Evolutionary conservation across 73 alveolate species (phyloP).

Genomic region (Stentor coeruleus): DNA sequence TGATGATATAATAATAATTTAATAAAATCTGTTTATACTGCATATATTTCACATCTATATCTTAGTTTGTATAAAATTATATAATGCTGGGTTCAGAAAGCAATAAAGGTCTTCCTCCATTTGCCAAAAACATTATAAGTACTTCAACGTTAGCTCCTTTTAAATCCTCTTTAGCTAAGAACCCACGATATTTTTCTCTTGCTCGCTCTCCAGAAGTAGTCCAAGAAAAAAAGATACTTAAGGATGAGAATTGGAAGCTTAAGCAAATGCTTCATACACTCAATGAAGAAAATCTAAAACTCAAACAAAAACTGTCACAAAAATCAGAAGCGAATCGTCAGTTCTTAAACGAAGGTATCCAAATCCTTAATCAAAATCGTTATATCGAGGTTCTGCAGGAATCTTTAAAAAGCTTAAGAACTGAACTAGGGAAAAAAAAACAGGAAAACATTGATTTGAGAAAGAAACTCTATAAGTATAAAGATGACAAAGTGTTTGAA

Average conservation of each 20-base stretch:
- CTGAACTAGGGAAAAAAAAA: background rate
- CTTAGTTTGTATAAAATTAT: too few relatives aligned
- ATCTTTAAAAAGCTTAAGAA: background rate
- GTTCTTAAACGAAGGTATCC: background rate
- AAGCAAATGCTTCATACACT: background rate
- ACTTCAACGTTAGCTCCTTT: background rate
- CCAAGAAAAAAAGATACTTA: background rate
- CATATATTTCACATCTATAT: too few relatives aligned
- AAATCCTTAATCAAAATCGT: background rate
- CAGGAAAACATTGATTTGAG: background rate
- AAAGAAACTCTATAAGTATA: background rate
- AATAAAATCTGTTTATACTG: too few relatives aligned
- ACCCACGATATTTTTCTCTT: background rate
- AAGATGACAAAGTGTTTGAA: background rate
- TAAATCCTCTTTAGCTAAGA: background rate
- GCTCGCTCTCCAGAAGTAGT: background rate
- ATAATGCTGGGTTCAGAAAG: background rate
- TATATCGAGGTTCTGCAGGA: background rate
- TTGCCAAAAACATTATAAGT: background rate
- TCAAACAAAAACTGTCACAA: background rate
- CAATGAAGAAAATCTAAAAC: background rate
- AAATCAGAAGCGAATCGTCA: background rate
- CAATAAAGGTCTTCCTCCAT: background rate
- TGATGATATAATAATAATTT: too few relatives aligned
- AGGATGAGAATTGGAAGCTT: background rate